phyloP scores from a whole-genome alignment of 306 rosid species.

The Castanea mollissima region DNA sequence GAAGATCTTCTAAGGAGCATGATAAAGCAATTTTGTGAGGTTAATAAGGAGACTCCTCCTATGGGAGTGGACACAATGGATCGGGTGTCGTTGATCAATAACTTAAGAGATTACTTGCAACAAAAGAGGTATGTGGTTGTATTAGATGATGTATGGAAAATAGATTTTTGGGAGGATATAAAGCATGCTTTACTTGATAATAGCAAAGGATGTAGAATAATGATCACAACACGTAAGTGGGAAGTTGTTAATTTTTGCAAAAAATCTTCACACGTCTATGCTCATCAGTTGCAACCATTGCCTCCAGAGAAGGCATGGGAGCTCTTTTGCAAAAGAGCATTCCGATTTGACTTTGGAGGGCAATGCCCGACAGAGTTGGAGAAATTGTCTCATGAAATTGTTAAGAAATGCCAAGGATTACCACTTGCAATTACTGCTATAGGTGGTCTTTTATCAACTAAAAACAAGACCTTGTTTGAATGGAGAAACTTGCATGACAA shows the following conservation, averaged over 20 bases:
- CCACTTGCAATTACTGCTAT: conserved; percentile 34
- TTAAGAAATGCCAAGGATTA: conserved; percentile 26
- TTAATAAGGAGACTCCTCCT: conserved; percentile 5
- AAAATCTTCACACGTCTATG: background rate
- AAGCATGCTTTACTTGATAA: conserved; percentile 15
- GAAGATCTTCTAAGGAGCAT: conserved; percentile 11
- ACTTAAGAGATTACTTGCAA: conserved; percentile 14
- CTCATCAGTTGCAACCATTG: conserved; percentile 7
- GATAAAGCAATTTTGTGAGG: conserved; percentile 20
- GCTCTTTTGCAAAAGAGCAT: conserved; percentile 27
- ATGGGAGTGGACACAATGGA: background rate
- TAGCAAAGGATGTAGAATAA: conserved; percentile 4
- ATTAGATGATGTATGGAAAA: conserved; percentile 38
- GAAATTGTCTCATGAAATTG: conserved; percentile 18
- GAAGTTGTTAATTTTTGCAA: conserved; percentile 10
- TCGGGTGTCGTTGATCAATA: background rate
- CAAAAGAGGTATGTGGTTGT: conserved; percentile 23
- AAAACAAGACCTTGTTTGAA: background rate
- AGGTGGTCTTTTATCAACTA: conserved; percentile 18
- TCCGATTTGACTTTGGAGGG: background rate
- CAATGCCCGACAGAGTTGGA: conserved; percentile 15
- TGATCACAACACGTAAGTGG: conserved; percentile 26
- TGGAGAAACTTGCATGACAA: background rate
- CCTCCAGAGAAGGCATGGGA: conserved; percentile 14
- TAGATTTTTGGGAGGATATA: conserved; percentile 15